Base-by-base conservation (phyloP, 768 basidiomycete genomes). In the Lyophyllum shimeji region DNA sequence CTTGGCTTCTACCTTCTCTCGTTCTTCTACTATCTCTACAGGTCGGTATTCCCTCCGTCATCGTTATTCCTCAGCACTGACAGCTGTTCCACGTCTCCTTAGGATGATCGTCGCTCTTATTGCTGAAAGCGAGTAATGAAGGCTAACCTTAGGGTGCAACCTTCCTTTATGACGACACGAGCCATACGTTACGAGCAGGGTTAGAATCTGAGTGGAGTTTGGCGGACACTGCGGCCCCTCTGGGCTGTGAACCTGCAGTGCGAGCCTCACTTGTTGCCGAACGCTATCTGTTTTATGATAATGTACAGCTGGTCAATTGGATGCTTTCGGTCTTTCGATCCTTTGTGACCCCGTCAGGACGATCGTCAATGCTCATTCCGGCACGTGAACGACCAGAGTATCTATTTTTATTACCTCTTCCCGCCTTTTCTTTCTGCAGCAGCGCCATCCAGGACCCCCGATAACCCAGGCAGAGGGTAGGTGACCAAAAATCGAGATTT, bases 1-100 rank as follows among this genome's bases (percentile, higher is more conserved):
- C 87, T 97, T 53, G 94, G 92, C 11, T 94, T 94, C 74, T 95
- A 93, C 70, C 84, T 94, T 60, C 78, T 94, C 55, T 93, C 91
- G 53, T 93, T 92, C 79, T 93, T 93, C 80, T 93, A 90, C 71
- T 94, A 94, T 66, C 85, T 94, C 62, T 94, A 94, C 67, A 81
- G 90, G 92, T 92, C 62, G 55, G 91, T 76, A 15, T 31, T 7
- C 39, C 43, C 18, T 21, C 11, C 8, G 13, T 7, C 12, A 7
- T 46, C 4, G 12, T 13, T 21, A 23, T 49, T 4, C 50, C 25
- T 1, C 33, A 27, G 47, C 50, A 13, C 37, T 65, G 20, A 60
- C 52, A 20, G 7, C 24, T 7, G 15, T 23, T 23, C 15, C 45
- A 11, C 17, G 23, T 12, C 23, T 20, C 5, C n/a, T 2, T 57